Evolutionary conservation across 176 grass and related monocot genomes (phyloP).

Genomic region (Bonia amplexicaulis): DNA sequence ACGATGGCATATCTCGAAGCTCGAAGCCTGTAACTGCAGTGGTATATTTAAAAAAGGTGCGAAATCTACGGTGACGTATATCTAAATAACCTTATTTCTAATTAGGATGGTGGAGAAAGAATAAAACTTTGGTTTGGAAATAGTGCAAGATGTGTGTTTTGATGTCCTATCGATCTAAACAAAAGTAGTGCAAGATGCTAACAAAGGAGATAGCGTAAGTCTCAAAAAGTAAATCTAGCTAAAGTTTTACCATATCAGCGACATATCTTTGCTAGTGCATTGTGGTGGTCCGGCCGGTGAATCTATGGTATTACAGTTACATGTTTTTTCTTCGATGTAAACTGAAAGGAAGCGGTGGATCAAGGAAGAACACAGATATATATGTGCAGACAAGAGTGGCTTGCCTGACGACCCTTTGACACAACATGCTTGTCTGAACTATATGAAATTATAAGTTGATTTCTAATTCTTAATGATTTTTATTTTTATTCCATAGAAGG

Average conservation of each 20-base stretch:
- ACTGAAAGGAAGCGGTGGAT: not conserved
- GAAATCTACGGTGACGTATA: too few species aligned
- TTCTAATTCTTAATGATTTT: not conserved
- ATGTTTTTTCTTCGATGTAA: not conserved
- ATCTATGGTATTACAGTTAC: not conserved
- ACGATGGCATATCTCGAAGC: too few species aligned
- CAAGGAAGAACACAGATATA: too few species aligned
- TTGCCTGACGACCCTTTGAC: not conserved
- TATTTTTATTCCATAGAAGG: not conserved
- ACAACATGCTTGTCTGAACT: not conserved
- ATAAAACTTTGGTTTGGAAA: not conserved
- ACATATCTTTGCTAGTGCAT: not conserved
- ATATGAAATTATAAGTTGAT: not conserved
- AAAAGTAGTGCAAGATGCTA: not conserved
- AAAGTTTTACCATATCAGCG: not conserved
- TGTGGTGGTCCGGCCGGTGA: not conserved
- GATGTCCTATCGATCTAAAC: too few species aligned
- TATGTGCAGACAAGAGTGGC: too few species aligned
- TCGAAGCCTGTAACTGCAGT: too few species aligned
- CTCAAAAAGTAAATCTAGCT: not conserved
- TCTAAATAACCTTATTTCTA: too few species aligned
- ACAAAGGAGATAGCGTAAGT: not conserved
- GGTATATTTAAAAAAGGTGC: not conserved
- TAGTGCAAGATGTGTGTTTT: not conserved
- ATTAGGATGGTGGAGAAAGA: not conserved